These are phyloP conservation scores for Mucor irregularis DNA, from an alignment of 371 early-diverging fungal species.

Conservation along the genomic window DNA sequence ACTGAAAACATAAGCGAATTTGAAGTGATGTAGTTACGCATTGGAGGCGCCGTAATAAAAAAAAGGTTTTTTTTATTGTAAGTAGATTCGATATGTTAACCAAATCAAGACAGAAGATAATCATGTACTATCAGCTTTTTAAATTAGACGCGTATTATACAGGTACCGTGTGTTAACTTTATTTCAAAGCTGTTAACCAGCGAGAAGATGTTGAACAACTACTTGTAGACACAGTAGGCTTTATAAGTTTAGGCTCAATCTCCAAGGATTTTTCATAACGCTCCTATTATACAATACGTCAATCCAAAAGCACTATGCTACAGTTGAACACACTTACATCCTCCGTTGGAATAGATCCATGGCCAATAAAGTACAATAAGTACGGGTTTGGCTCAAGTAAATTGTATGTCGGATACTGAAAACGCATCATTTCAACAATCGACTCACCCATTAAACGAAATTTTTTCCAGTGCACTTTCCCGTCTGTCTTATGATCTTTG, in stretches of 20 bases:
- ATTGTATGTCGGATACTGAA: constrained; percentile 37
- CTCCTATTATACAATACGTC: constrained; percentile 24
- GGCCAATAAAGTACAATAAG: constrained; percentile 35
- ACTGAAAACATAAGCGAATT: no score
- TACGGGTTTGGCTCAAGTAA: constrained; percentile 29
- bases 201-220: constrained; percentile 6
- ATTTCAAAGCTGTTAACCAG: constrained; percentile 9
- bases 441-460: constrained; percentile 57
- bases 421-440: constrained; percentile 42
- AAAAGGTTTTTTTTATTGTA: no score
- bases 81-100: no score
- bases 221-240: constrained; percentile 1
- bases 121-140: no score
- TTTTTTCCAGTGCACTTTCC: constrained; percentile 61
- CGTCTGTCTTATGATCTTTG: constrained; percentile 51
- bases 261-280: constrained; percentile 32
- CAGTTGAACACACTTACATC: constrained; percentile 21
- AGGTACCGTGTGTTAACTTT: neutral
- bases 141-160: neutral
- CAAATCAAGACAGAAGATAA: no score
- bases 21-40: no score
- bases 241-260: constrained; percentile 24
- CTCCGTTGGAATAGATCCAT: constrained; percentile 34
- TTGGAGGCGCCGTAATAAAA: no score
- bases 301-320: no score